Percentiles rank a stretch among this genome's conserved stretches.
Conservation (phyloP, 352 stramenopile species). For the Pythium folliculosum region DNA sequence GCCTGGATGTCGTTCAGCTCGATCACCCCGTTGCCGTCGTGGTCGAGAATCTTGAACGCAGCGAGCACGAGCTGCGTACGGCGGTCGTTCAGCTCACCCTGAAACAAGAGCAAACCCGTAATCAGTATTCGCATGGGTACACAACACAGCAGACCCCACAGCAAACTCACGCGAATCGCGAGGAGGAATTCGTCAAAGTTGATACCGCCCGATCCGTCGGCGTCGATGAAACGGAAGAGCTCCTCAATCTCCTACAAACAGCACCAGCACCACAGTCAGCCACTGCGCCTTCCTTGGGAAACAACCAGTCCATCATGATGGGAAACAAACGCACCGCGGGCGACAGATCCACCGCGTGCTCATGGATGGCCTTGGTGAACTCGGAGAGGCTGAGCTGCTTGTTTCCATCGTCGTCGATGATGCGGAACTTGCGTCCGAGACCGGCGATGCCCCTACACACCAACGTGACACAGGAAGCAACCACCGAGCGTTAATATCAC, state of each 20-base stretch:
- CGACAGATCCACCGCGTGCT: slow-evolving; percentile 62
- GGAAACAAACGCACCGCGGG: slow-evolving; percentile 28
- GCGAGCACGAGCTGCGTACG: slow-evolving; percentile 74
- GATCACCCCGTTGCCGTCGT: slow-evolving; percentile 69
- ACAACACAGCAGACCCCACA: too few relatives aligned
- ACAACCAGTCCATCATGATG: too few relatives aligned
- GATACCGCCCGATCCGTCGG: slow-evolving; percentile 74
- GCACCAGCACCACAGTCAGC: neutral
- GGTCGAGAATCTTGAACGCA: slow-evolving; percentile 80
- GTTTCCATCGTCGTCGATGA: slow-evolving; percentile 90
- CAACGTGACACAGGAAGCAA: slow-evolving; percentile 7
- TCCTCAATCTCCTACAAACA: slow-evolving; percentile 52
- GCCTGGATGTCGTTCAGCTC: slow-evolving; percentile 73
- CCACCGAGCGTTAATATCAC: slow-evolving; percentile 12
- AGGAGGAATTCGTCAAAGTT: slow-evolving; percentile 88
- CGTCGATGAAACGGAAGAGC: slow-evolving; percentile 86
- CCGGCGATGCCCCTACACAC: slow-evolving; percentile 60
- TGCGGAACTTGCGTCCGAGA: slow-evolving; percentile 84
- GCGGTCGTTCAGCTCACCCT: slow-evolving; percentile 71
- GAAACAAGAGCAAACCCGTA: neutral
- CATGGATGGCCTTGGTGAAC: slow-evolving; percentile 76
- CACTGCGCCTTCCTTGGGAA: too few relatives aligned
- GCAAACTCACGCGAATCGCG: slow-evolving; percentile 50
- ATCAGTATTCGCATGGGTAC: too few relatives aligned
- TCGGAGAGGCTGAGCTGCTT: slow-evolving; percentile 67